Evolutionary conservation across 306 rosid species (phyloP).

Genomic region (Sesbania bispinosa): DNA sequence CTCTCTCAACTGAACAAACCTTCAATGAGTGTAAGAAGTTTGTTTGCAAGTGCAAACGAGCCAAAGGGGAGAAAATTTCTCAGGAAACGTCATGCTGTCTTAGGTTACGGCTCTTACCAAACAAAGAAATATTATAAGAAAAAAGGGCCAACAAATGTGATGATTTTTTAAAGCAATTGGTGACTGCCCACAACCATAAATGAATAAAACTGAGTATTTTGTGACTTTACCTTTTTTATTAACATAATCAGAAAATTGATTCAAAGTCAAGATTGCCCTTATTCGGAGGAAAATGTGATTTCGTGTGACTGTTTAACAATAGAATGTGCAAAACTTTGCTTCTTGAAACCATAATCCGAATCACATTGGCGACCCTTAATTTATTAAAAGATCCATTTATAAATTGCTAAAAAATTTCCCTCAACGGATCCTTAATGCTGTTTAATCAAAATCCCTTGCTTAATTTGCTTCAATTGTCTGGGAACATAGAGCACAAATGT

Average conservation of each 20-base stretch:
- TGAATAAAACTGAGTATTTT: neutral
- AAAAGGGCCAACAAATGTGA: neutral
- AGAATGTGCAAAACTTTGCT: neutral
- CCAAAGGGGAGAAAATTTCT: neutral
- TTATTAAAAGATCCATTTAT: neutral
- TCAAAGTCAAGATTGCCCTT: slow-evolving; percentile 25
- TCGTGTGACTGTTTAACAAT: neutral
- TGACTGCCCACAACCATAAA: slow-evolving; percentile 19
- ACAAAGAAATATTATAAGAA: neutral
- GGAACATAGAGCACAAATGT: too few species aligned
- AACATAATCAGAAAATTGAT: neutral
- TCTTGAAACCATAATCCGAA: neutral
- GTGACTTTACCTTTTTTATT: too few species aligned
- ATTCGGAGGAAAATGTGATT: neutral
- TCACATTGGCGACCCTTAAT: too few species aligned
- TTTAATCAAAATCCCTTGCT: neutral
- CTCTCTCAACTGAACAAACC: too few species aligned
- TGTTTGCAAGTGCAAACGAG: neutral
- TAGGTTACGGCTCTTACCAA: neutral
- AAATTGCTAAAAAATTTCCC: neutral
- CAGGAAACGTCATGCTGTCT: neutral
- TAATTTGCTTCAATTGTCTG: neutral
- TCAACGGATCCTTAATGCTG: neutral
- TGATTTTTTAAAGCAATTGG: too few species aligned
- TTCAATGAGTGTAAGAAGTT: neutral